Evolutionary conservation across 2,329 filamentous ascomycete species (phyloP), one percentile per base, ranked within the genome.

Genomic region (Rhynchosporium secalis): DNA sequence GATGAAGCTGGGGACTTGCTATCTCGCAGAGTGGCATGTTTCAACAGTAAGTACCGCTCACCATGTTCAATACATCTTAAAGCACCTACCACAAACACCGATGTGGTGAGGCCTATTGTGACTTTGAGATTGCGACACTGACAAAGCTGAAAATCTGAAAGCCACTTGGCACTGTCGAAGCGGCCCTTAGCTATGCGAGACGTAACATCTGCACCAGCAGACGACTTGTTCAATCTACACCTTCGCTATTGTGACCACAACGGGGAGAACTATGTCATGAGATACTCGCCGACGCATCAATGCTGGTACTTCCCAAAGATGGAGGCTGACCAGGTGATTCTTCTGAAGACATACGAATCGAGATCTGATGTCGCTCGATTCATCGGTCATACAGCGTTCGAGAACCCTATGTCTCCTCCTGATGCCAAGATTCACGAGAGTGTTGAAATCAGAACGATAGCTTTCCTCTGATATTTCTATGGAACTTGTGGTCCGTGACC

Each of bases 181-280:
- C 46, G 62, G 4, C 66, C 62, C 1, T 28, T 67, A 26, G 66
- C 66, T 9, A 65, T 67, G 60, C 64, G 63, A 33, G 60, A 64
- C 43, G 58, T 62, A 9, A 57, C 66, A 4, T 66, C 66, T 12
- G 54, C 62, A 12, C 52, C 58, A 1, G 56, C 56, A 2, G 38
- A 60, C 9, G 65, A 66, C 47, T 66, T 66, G 29, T 63, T 65
- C 62, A 66, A 63, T 43, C 59, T 66, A 10, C 47, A 63, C 48
- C 58, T 66, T 20, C 38, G 61, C 12, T 66, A 66, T 20, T 33
- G 62, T 6, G 64, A 66, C 48, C 46, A 62, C 4, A 54, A 60
- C 38, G 66, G 66, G 1, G 66, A 67, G 55, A 67, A 65, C 26
- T 65, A 64, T 59, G 63, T 64, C 13, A 64, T 66, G 65, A 47